Percentiles rank a stretch among this genome's conserved stretches.
Evolutionary conservation across 1,139 yeast species (phyloP).

Genomic region (Suhomyces wounanorum): DNA sequence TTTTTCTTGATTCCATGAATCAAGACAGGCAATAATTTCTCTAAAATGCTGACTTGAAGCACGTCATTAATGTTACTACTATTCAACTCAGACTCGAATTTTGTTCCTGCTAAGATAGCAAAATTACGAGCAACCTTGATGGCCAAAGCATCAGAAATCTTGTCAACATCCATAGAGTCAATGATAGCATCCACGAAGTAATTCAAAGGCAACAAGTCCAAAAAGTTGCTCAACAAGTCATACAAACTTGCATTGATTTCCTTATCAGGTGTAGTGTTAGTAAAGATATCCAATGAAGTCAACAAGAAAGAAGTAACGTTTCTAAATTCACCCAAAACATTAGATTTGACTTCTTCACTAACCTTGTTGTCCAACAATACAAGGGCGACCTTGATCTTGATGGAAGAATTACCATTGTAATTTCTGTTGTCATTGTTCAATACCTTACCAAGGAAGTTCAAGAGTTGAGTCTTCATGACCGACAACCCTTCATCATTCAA

Average conservation of each 20-base stretch:
- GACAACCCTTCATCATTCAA: conserved; percentile 52
- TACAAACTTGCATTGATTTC: conserved; percentile 33
- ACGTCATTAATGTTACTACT: conserved; percentile 41
- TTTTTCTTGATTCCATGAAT: conserved; percentile 44
- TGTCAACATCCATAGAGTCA: conserved; percentile 54
- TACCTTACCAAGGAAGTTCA: conserved; percentile 54
- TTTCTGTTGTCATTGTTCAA: conserved; percentile 46
- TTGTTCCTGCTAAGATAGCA: conserved; percentile 61
- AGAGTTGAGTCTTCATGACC: conserved; percentile 51
- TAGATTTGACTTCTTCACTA: conserved; percentile 27
- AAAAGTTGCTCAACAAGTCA: conserved; percentile 57
- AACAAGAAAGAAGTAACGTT: conserved; percentile 41
- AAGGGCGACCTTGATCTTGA: conserved; percentile 63
- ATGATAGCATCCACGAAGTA: conserved; percentile 67
- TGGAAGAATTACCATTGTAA: conserved; percentile 36
- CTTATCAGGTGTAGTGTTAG: conserved; percentile 20
- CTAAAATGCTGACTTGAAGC: conserved; percentile 43
- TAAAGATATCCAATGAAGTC: conserved; percentile 36
- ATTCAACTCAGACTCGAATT: conserved; percentile 65
- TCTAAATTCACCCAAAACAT: conserved; percentile 47
- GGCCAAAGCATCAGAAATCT: conserved; percentile 36
- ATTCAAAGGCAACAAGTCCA: conserved; percentile 73
- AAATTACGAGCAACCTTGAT: conserved; percentile 52
- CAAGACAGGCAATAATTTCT: conserved; percentile 50
- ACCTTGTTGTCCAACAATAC: conserved; percentile 51